These are phyloP conservation scores for Arthromyces matolae DNA, from an alignment of 768 basidiomycete species.

Conservation along the genomic window DNA sequence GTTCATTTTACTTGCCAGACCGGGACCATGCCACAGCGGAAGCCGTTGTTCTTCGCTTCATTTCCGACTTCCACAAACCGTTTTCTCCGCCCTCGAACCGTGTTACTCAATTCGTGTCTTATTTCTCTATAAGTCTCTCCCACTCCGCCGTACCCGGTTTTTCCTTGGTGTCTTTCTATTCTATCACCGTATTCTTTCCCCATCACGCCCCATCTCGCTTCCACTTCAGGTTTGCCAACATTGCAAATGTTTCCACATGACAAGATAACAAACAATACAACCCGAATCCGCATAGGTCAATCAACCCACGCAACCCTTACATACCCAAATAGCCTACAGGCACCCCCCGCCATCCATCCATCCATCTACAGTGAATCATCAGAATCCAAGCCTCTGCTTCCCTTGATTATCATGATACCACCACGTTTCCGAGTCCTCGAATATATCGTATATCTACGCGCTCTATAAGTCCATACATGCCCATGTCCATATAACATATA, in stretches of 20 bases:
- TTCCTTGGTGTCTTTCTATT: no score
- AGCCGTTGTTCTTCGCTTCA: no score
- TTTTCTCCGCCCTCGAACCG: background rate
- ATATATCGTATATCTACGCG: conserved; percentile 42
- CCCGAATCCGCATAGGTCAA: conserved; percentile 1
- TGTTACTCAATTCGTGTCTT: background rate
- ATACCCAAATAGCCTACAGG: no score
- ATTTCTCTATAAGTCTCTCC: background rate
- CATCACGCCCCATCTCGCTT: conserved; percentile 17
- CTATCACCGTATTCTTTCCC: conserved; percentile 19
- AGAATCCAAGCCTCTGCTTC: conserved; percentile 15
- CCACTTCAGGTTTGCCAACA: conserved; percentile 20
- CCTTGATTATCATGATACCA: conserved; percentile 25
- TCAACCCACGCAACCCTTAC: no score
- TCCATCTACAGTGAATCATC: conserved; percentile 4
- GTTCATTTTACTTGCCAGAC: conserved; percentile 10
- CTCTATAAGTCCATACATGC: conserved; percentile 35
- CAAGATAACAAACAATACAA: conserved; percentile 13
- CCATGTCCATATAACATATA: conserved; percentile 32
- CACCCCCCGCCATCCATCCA: background rate
- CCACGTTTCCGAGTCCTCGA: conserved; percentile 23
- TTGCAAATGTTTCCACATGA: conserved; percentile 10
- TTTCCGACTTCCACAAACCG: background rate
- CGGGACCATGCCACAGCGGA: conserved; percentile 9
- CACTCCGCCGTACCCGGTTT: conserved; percentile 15